These are phyloP conservation scores for Taiozyma onychis DNA, from an alignment of 1,139 yeast genomes.

Conservation along the genomic window DNA sequence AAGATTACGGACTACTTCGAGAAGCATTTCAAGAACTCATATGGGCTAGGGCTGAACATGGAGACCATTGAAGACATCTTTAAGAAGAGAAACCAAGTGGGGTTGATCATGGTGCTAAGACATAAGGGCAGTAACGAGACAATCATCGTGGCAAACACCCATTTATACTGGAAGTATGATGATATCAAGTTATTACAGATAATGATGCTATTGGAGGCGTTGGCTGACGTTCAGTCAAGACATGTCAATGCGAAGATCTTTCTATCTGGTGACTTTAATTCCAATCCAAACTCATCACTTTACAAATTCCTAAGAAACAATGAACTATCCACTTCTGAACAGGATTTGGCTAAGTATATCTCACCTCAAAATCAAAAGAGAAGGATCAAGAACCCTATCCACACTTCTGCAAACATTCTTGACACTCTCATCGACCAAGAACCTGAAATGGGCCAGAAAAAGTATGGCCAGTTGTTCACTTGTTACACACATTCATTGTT, in stretches of 20 bases:
- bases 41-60: slow-evolving; percentile 32
- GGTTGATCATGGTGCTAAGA: slow-evolving; percentile 39
- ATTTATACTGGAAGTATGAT: slow-evolving; percentile 54
- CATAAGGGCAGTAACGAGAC: slow-evolving; percentile 36
- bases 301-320: slow-evolving; percentile 38
- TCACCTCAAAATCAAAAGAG: slow-evolving; percentile 5
- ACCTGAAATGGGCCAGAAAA: slow-evolving; percentile 1
- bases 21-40: slow-evolving; percentile 27
- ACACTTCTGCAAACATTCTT: slow-evolving; percentile 29
- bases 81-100: slow-evolving; percentile 48
- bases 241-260: slow-evolving; percentile 26
- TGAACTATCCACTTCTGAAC: slow-evolving; percentile 12
- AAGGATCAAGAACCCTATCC: slow-evolving; percentile 27
- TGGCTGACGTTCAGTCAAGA: slow-evolving; percentile 27
- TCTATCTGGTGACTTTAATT: slow-evolving; percentile 50
- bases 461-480: slow-evolving; percentile 35
- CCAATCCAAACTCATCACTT: slow-evolving; percentile 43
- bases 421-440: slow-evolving; percentile 24
- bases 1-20: slow-evolving; percentile 16
- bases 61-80: slow-evolving; percentile 35
- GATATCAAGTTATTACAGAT: slow-evolving; percentile 53
- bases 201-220: slow-evolving; percentile 40
- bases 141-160: slow-evolving; percentile 49
- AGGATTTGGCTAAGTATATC: slow-evolving; percentile 3
- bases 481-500: slow-evolving; percentile 45